Base-by-base conservation (phyloP, 768 basidiomycete genomes). In the Bullera alba region DNA sequence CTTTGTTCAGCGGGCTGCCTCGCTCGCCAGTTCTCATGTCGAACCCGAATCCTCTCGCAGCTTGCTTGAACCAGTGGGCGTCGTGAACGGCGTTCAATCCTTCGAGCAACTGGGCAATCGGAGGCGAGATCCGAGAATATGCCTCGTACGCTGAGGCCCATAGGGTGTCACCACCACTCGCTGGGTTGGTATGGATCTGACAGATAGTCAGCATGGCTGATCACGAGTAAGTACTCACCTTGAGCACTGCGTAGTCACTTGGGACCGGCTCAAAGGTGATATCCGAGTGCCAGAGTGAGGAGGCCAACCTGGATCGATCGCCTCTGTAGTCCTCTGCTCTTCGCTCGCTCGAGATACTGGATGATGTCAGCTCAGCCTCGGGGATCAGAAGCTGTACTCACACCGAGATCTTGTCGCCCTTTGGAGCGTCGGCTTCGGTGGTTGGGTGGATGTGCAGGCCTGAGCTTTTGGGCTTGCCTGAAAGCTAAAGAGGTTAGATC, bases 241-340 rank as follows among this genome's bases (percentile, higher is more conserved):
- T 26, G 5, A 78, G 65, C 37, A 73, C 77, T 36, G 81, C 77
- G 58, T 79, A 83, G 64, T 83, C 81, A 3, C 79, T 77, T 7
- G 83, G 83, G 14, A 80, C 73, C 4, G 63, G 75, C 61, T 84
- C 81, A 57, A 82, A 84, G 1, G 80, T 78, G 56, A 82, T 80
- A 63, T 81, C 80, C 0, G 79, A 65, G 60, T 81, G 80, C 80
- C 58, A 36, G 2, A 5, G 7, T 17, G 10, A 42, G 25, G 37
- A 35, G 29, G 10, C 35, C 7, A 41, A 27, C 5, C 37, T 12
- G 10, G 37, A 47, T 2, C 23, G 16, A 23, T 47, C 46, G 17
- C 46, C 21, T 10, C 32, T 12, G 10, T 14, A 14, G 23, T 32
- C 14, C 46, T 32, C 46, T 17, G 32, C 27, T 2, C 46, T 27